These are phyloP conservation scores for Calonectria fujianensis DNA, from an alignment of 2,329 filamentous ascomycete genomes.

Conservation along the genomic window DNA sequence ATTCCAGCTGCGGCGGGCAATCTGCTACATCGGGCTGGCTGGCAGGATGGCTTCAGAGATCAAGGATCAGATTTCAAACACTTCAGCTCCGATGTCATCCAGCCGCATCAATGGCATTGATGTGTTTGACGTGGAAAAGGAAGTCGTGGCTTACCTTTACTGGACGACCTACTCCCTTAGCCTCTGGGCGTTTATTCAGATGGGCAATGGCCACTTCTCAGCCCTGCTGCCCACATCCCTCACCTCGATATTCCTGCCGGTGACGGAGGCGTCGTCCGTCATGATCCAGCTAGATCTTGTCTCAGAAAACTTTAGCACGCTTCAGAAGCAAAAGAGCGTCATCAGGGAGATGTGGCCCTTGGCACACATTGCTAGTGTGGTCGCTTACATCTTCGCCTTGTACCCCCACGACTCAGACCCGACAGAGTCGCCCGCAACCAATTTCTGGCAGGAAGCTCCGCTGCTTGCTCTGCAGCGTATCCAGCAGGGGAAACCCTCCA, in stretches of 20 bases:
- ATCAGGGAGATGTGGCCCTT: conserved; percentile 61
- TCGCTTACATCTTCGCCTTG: conserved; percentile 56
- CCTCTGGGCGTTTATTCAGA: conserved; percentile 63
- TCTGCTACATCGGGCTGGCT: conserved; percentile 61
- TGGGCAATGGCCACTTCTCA: conserved; percentile 54
- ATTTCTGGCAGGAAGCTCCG: conserved; percentile 51
- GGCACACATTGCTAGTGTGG: conserved; percentile 57
- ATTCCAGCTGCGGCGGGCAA: conserved; percentile 57
- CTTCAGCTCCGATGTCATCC: conserved; percentile 53
- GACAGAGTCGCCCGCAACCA: conserved; percentile 41
- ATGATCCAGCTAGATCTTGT: conserved; percentile 60
- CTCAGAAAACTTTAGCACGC: conserved; percentile 61
- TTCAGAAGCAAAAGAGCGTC: conserved; percentile 59
- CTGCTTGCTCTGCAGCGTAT: conserved; percentile 48
- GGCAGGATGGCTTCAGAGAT: conserved; percentile 57
- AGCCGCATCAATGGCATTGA: conserved; percentile 65
- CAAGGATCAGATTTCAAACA: conserved; percentile 56
- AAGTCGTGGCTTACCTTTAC: conserved; percentile 62
- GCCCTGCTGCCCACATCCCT: conserved; percentile 50
- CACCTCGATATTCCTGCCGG: conserved; percentile 56
- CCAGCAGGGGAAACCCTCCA: conserved; percentile 48
- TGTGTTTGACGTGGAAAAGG: conserved; percentile 63
- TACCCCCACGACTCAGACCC: conserved; percentile 48
- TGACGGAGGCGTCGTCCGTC: conserved; percentile 55
- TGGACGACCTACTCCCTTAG: conserved; percentile 63